These are phyloP conservation scores for Yamadazyma ubonensis DNA, from an alignment of 805 yeast species.

Conservation along the genomic window DNA sequence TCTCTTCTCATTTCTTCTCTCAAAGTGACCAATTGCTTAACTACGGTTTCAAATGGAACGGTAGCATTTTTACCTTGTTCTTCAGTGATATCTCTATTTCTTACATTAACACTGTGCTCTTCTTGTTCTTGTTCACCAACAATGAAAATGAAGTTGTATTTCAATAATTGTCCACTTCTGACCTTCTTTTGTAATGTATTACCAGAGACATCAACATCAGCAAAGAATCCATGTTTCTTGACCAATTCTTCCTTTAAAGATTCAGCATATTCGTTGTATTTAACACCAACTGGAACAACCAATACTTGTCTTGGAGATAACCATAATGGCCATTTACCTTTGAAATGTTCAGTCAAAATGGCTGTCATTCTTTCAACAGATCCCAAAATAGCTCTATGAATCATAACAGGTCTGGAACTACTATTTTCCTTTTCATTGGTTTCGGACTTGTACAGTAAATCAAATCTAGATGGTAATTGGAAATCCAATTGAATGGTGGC, in stretches of 20 bases:
- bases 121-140: slow-evolving; percentile 94
- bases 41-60: slow-evolving; percentile 67
- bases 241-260: slow-evolving; percentile 63
- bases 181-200: slow-evolving; percentile 98
- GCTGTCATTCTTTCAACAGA: slow-evolving; percentile 99
- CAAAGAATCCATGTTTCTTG: slow-evolving; percentile 75
- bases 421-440: slow-evolving; percentile 55
- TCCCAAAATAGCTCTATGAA: slow-evolving; percentile 98
- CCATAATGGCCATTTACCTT: slow-evolving; percentile 99
- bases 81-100: slow-evolving; percentile 93
- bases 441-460: slow-evolving; percentile 75
- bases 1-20: slow-evolving; percentile 74
- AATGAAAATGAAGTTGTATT: slow-evolving; percentile 92
- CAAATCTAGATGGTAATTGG: slow-evolving; percentile 95
- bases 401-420: slow-evolving; percentile 92
- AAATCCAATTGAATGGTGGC: slow-evolving; percentile 98
- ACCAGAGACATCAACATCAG: slow-evolving; percentile 91
- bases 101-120: slow-evolving; percentile 80
- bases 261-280: slow-evolving; percentile 87
- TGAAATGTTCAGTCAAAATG: slow-evolving; percentile 94
- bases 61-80: slow-evolving; percentile 92
- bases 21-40: slow-evolving; percentile 64
- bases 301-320: slow-evolving; percentile 97
- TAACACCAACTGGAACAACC: slow-evolving; percentile 96
- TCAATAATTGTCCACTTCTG: slow-evolving; percentile 91